phyloP scores from a whole-genome alignment of 2,329 filamentous ascomycete genomes.

The Exophiala mesophila region DNA sequence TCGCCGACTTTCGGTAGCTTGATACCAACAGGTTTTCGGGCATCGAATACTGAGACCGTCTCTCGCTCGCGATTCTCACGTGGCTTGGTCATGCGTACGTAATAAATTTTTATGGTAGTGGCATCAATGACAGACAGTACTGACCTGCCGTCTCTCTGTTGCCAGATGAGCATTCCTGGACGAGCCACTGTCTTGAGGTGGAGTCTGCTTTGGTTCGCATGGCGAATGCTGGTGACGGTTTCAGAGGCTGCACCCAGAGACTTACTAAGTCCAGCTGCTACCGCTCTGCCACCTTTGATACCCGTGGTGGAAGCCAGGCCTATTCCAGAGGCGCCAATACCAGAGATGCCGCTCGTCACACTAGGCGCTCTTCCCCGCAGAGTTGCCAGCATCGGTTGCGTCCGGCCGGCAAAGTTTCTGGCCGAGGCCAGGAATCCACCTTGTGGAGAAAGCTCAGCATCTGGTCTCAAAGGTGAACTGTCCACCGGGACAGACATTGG shows the following conservation, averaged over 20 bases:
- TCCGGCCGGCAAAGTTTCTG: constrained; percentile 59
- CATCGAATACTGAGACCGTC: constrained; percentile 37
- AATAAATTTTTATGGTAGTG: constrained; percentile 34
- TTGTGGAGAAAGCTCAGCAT: constrained; percentile 40
- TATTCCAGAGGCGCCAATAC: constrained; percentile 37
- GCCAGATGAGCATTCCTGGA: constrained; percentile 44
- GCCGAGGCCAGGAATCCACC: constrained; percentile 62
- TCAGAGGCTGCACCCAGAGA: constrained; percentile 46
- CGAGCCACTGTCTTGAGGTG: constrained; percentile 38
- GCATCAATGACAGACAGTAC: constrained; percentile 42
- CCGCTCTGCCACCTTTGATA: constrained; percentile 42
- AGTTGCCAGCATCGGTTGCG: constrained; percentile 61
- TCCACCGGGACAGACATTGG: constrained; percentile 31
- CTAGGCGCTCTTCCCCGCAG: constrained; percentile 53
- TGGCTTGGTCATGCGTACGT: constrained; percentile 26
- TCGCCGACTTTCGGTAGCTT: constrained; percentile 17
- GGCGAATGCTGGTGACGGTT: constrained; percentile 44
- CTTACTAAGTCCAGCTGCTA: constrained; percentile 47
- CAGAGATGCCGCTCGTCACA: constrained; percentile 40
- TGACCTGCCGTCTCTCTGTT: constrained; percentile 38
- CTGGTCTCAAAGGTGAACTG: constrained; percentile 31
- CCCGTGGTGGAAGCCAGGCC: constrained; percentile 44
- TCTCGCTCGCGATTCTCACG: constrained; percentile 23
- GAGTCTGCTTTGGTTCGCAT: constrained; percentile 46
- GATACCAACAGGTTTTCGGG: constrained; percentile 18